Evolutionary conservation across 2,329 filamentous ascomycete species (phyloP).

Genomic region (Rachicladosporium sp.): DNA sequence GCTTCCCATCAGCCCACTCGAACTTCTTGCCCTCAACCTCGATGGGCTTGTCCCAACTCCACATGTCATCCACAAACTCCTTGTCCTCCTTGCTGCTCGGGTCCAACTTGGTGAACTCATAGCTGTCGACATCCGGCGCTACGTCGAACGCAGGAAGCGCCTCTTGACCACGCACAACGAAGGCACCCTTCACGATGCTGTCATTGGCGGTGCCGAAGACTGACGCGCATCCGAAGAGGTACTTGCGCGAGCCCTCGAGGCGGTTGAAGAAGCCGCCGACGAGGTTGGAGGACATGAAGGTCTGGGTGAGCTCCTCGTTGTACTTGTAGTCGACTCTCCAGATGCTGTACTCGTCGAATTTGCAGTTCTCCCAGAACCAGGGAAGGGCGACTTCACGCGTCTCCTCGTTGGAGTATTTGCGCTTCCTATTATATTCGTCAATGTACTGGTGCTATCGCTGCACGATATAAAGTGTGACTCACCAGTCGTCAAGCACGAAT

Average conservation of each 20-base stretch:
- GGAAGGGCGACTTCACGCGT: slow-evolving; percentile 70
- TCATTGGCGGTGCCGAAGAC: slow-evolving; percentile 84
- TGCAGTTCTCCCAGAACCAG: slow-evolving; percentile 97
- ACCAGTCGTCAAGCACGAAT: slow-evolving; percentile 82
- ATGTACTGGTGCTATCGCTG: neutral
- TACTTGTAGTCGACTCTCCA: slow-evolving; percentile 98
- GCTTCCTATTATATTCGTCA: slow-evolving; percentile 45
- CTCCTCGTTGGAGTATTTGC: slow-evolving; percentile 94
- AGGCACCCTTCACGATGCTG: slow-evolving; percentile 84
- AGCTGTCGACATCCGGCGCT: slow-evolving; percentile 93
- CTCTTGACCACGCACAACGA: slow-evolving; percentile 88
- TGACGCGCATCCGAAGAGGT: slow-evolving; percentile 80
- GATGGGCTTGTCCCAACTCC: slow-evolving; percentile 84
- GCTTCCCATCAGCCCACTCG: slow-evolving; percentile 82
- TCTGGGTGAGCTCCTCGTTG: slow-evolving; percentile 91
- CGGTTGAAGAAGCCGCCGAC: slow-evolving; percentile 95
- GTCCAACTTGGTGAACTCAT: slow-evolving; percentile 94
- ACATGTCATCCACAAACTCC: slow-evolving; percentile 74
- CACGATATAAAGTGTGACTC: slow-evolving; percentile 3
- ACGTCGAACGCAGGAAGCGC: slow-evolving; percentile 81
- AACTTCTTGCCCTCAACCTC: slow-evolving; percentile 76
- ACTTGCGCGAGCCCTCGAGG: slow-evolving; percentile 96
- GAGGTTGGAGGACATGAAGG: slow-evolving; percentile 98
- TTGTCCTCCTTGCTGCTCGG: slow-evolving; percentile 71
- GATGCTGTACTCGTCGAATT: slow-evolving; percentile 89